phyloP scores from a whole-genome alignment of 1,139 yeast genomes.

The Protomyces macrosporus region DNA sequence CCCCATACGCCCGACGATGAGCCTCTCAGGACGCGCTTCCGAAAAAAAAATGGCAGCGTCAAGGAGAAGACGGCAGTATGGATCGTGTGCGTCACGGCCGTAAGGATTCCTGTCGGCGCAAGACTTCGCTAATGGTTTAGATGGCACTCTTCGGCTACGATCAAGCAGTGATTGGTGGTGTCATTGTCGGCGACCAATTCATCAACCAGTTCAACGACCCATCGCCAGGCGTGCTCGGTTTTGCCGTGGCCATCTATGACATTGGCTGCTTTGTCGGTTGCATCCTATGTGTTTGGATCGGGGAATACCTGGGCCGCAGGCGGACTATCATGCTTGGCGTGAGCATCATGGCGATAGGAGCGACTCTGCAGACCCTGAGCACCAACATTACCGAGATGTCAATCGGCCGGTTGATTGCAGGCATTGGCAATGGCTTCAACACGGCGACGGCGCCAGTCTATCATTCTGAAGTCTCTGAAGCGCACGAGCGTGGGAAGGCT shows the following conservation, averaged over 20 bases:
- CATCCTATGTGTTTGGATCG: constrained; percentile 46
- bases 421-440: constrained; percentile 53
- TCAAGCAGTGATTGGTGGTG: constrained; percentile 35
- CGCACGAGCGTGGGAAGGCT: constrained; percentile 65
- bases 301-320: constrained; percentile 50
- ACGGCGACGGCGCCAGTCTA: constrained; percentile 76
- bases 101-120: neutral
- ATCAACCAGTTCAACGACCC: constrained; percentile 32
- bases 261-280: constrained; percentile 53
- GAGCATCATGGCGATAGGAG: constrained; percentile 46
- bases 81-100: constrained; percentile 16
- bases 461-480: constrained; percentile 71
- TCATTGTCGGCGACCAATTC: constrained; percentile 33
- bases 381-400: constrained; percentile 48
- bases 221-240: constrained; percentile 23
- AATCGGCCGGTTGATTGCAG: constrained; percentile 52
- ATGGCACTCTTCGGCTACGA: constrained; percentile 32
- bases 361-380: constrained; percentile 46
- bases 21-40: constrained; percentile 12
- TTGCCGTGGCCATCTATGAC: constrained; percentile 30
- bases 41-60: constrained; percentile 20
- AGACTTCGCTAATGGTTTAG: neutral
- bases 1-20: constrained; percentile 16
- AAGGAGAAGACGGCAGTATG: constrained; percentile 17
- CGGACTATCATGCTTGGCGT: constrained; percentile 47